These are phyloP conservation scores for Dryadomyces quercivorus DNA, from an alignment of 2,329 filamentous ascomycete genomes.

Conservation along the genomic window DNA sequence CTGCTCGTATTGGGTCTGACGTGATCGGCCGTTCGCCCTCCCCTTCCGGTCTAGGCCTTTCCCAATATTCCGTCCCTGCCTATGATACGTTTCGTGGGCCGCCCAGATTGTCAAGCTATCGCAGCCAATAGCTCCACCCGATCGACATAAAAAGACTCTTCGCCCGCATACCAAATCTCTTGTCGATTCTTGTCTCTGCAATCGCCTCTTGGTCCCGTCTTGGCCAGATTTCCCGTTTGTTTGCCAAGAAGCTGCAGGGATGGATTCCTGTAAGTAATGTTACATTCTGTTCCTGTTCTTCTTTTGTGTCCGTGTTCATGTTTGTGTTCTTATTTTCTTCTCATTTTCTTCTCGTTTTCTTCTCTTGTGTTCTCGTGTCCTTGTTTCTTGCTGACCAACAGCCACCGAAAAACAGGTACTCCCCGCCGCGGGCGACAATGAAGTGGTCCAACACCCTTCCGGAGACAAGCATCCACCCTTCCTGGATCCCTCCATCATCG, in stretches of 20 bases:
- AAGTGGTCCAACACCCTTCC: background rate
- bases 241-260: background rate
- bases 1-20: background rate
- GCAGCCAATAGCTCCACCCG: too few relatives aligned
- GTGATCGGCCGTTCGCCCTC: background rate
- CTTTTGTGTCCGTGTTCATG: background rate
- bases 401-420: background rate
- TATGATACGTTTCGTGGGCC: background rate
- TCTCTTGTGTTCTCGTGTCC: background rate
- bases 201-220: background rate
- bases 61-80: background rate
- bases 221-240: too few relatives aligned
- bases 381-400: background rate
- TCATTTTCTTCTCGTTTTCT: background rate
- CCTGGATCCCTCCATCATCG: slow-evolving; percentile 2
- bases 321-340: background rate
- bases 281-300: background rate
- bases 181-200: background rate
- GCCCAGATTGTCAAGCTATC: background rate
- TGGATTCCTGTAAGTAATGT: background rate
- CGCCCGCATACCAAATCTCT: too few relatives aligned
- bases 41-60: background rate
- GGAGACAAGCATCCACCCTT: background rate
- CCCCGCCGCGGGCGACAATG: background rate
- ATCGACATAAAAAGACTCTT: background rate